Evolutionary conservation across 1,139 yeast species (phyloP).

Genomic region (Hemisphaericaspora xylofermentans): DNA sequence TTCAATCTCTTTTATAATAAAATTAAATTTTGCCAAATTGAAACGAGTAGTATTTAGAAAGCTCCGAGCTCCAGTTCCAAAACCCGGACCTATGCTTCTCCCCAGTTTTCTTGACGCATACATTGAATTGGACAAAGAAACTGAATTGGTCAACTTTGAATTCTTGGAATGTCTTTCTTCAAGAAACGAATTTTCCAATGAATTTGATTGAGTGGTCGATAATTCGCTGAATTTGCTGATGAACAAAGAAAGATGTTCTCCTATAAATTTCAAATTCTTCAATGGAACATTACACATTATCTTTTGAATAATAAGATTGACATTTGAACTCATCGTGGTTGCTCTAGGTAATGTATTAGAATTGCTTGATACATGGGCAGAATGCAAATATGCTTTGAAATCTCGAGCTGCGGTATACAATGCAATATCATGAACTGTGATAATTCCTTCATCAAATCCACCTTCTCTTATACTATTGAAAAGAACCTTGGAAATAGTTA

Average conservation of each 20-base stretch:
- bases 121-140: slow-evolving; percentile 7
- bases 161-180: slow-evolving; percentile 6
- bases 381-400: slow-evolving; percentile 26
- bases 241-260: slow-evolving; percentile 15
- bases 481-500: slow-evolving; percentile 31
- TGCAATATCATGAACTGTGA: slow-evolving; percentile 22
- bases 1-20: slow-evolving; percentile 22
- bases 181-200: slow-evolving; percentile 17
- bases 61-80: slow-evolving; percentile 8
- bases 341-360: slow-evolving; percentile 22
- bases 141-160: slow-evolving; percentile 8
- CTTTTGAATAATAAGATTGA: slow-evolving; percentile 20
- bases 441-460: slow-evolving; percentile 15
- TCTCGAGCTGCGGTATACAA: slow-evolving; percentile 22
- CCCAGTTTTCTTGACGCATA: neutral
- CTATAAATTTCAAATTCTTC: slow-evolving; percentile 14
- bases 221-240: slow-evolving; percentile 19
- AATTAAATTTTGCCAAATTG: slow-evolving; percentile 21
- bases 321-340: slow-evolving; percentile 19
- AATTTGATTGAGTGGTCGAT: slow-evolving; percentile 18
- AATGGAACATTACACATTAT: slow-evolving; percentile 17
- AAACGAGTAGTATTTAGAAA: slow-evolving; percentile 5
- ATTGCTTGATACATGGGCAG: slow-evolving; percentile 13
- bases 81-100: slow-evolving; percentile 8
- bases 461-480: slow-evolving; percentile 16